A percentile compares a stretch with the other conserved stretches of the same genome.
These are phyloP conservation scores for Atkinsonella hypoxylon DNA, from an alignment of 2,329 filamentous ascomycete species.

Conservation along the genomic window DNA sequence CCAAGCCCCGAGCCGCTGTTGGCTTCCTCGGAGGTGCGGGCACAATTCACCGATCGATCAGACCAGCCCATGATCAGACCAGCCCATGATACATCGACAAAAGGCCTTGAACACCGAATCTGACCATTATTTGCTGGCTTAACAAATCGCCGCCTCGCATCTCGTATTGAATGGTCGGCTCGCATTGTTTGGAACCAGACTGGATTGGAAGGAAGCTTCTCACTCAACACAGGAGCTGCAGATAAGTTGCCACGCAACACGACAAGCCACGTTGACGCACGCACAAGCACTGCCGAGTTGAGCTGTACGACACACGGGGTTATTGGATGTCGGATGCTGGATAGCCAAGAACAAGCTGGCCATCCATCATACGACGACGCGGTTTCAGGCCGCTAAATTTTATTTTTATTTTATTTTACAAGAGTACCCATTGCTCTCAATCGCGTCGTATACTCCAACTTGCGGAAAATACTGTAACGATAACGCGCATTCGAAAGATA, in stretches of 20 bases:
- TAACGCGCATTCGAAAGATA: background rate
- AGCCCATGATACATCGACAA: background rate
- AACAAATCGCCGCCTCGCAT: conserved; percentile 1
- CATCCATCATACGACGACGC: background rate
- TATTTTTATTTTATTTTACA: too few species aligned
- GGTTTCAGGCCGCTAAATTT: background rate
- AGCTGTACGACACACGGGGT: background rate
- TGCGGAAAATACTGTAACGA: background rate
- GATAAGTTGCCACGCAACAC: background rate
- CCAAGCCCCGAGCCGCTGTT: background rate
- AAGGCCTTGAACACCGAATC: background rate
- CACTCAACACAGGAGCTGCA: conserved; percentile 1
- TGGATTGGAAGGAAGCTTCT: background rate
- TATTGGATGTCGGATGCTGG: background rate
- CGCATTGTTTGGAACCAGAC: background rate
- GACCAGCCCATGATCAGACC: background rate
- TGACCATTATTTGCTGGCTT: background rate
- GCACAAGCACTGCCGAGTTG: background rate
- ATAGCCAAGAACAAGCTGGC: background rate
- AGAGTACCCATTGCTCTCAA: background rate
- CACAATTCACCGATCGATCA: too few species aligned
- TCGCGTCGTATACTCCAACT: background rate
- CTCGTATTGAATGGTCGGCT: conserved; percentile 5
- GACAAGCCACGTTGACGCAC: conserved; percentile 1
- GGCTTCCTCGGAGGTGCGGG: background rate